These are phyloP conservation scores for Aquilaria malaccensis DNA, from an alignment of 345 rosid species.

Conservation along the genomic window DNA sequence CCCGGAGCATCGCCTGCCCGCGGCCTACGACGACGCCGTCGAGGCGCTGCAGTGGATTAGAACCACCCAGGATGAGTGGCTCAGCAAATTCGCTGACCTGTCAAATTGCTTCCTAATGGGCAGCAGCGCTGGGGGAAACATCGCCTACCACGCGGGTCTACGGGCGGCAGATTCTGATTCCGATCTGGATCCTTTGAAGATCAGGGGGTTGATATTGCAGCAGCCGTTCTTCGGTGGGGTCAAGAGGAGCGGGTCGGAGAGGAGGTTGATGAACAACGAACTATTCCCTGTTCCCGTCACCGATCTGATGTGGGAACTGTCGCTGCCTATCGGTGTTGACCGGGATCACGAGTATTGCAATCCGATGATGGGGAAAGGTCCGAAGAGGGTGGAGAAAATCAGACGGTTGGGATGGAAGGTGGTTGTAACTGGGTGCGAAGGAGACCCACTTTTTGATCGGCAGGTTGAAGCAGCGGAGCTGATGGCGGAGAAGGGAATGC, in stretches of 20 bases:
- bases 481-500: conserved; percentile 35
- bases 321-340: conserved; percentile 40
- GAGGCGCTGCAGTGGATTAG: conserved; percentile 13
- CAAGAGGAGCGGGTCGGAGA: conserved; percentile 38
- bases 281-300: conserved; percentile 17
- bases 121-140: conserved; percentile 52
- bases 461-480: conserved; percentile 28
- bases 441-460: conserved; percentile 47
- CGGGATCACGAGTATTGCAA: conserved; percentile 59
- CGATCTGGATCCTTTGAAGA: conserved; percentile 33
- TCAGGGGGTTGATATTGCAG: conserved; percentile 55
- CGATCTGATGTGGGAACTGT: conserved; percentile 50
- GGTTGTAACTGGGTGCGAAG: conserved; percentile 30
- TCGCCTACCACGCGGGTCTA: conserved; percentile 41
- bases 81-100: conserved; percentile 26
- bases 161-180: conserved; percentile 15
- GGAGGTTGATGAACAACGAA: conserved; percentile 20
- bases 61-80: conserved; percentile 30
- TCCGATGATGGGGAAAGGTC: conserved; percentile 28
- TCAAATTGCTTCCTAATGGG: conserved; percentile 43
- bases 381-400: not conserved
- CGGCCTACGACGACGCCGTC: conserved; percentile 11
- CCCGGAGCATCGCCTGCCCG: conserved; percentile 15
- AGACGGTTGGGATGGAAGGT: conserved; percentile 34
- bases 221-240: conserved; percentile 58